A percentile compares a stretch with the other conserved stretches of the same genome.
Conservation (phyloP, 176 grass and related monocot genomes). For the Miscanthus lutarioriparius region DNA sequence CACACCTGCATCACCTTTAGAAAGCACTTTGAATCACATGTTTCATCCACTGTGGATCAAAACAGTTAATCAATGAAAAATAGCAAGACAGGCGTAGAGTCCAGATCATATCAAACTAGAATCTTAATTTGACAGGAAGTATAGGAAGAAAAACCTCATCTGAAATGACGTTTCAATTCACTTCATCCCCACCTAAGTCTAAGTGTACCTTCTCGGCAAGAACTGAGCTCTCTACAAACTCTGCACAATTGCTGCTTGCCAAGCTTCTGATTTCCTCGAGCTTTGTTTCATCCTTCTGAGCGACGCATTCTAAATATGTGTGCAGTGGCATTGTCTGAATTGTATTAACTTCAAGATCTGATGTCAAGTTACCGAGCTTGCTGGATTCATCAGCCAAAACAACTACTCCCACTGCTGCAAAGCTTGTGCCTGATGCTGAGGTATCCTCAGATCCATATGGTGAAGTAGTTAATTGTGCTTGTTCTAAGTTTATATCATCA, state of each 20-base stretch:
- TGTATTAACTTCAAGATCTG: constrained; percentile 8
- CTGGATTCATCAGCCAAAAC: constrained; percentile 32
- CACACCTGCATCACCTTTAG: constrained; percentile 59
- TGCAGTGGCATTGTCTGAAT: background rate
- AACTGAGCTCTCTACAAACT: constrained; percentile 36
- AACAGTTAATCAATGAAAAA: constrained; percentile 28
- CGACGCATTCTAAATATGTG: background rate
- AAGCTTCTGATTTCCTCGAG: constrained; percentile 35
- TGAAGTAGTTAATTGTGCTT: constrained; percentile 35
- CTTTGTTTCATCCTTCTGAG: constrained; percentile 17
- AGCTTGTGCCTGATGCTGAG: constrained; percentile 42
- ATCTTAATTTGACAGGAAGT: constrained; percentile 22
- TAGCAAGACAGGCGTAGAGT: background rate
- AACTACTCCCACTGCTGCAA: background rate
- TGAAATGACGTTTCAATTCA: constrained; percentile 27
- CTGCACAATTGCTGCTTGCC: constrained; percentile 27
- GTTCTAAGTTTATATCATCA: constrained; percentile 34
- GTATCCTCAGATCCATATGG: constrained; percentile 48
- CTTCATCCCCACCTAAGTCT: constrained; percentile 21
- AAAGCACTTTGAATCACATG: constrained; percentile 45
- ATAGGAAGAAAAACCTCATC: constrained; percentile 61
- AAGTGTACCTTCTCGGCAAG: constrained; percentile 22
- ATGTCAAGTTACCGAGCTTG: constrained; percentile 15
- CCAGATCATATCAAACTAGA: constrained; percentile 24
- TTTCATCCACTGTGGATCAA: constrained; percentile 29